Evolutionary conservation across 2,329 filamentous ascomycete species (phyloP).

Genomic region (Clarireedia hainanense): DNA sequence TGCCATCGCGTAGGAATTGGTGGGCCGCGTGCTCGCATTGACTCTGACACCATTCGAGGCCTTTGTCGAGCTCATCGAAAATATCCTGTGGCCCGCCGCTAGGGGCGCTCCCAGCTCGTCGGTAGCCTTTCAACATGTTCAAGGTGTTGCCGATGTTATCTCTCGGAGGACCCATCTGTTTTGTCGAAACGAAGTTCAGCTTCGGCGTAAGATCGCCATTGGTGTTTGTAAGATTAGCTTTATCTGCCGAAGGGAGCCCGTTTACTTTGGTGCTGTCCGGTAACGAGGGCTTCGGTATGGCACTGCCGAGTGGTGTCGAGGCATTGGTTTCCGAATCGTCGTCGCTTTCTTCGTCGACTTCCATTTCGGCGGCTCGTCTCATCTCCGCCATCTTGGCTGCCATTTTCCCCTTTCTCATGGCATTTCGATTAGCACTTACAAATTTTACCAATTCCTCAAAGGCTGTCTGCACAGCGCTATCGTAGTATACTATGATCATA

Average conservation of each 20-base stretch:
- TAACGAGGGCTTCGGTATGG: not conserved
- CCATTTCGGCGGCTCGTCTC: conserved; percentile 50
- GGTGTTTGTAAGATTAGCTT: conserved; percentile 1
- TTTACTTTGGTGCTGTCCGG: not conserved
- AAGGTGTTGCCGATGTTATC: conserved; percentile 17
- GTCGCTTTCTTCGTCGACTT: conserved; percentile 38
- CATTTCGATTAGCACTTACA: conserved; percentile 71
- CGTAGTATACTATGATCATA: conserved; percentile 87
- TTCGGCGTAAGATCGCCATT: conserved; percentile 18
- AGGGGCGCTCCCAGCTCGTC: conserved; percentile 14
- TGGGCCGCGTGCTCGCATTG: conserved; percentile 83
- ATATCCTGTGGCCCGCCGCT: conserved; percentile 34
- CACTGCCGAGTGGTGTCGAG: not conserved
- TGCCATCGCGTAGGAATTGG: conserved; percentile 79
- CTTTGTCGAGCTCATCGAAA: conserved; percentile 70
- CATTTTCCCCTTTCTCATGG: conserved; percentile 83
- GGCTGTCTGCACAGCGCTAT: conserved; percentile 74
- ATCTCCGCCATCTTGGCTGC: conserved; percentile 65
- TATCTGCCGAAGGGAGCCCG: not conserved
- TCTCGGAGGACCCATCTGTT: conserved; percentile 31
- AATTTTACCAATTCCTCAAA: conserved; percentile 79
- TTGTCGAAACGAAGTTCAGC: conserved; percentile 33
- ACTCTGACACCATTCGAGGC: conserved; percentile 69
- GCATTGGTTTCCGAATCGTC: conserved; percentile 25
- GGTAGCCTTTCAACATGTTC: conserved; percentile 20